Conservation (phyloP, 441 rosid genomes). For the Melianthus villosus region DNA sequence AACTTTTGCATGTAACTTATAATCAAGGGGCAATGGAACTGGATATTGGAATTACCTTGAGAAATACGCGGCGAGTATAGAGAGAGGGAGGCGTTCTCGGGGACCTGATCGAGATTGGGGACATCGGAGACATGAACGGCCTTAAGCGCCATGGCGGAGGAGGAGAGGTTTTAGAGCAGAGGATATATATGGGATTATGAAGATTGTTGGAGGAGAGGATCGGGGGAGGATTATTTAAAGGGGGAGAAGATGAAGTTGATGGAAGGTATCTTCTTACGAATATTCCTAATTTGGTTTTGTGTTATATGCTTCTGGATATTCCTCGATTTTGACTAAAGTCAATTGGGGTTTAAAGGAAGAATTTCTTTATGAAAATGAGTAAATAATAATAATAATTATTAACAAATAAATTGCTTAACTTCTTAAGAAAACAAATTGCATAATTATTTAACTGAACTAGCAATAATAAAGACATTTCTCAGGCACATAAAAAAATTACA, state of each 20-base stretch:
- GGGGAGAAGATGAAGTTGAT: not conserved
- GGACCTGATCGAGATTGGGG: constrained; percentile 38
- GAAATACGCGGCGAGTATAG: constrained; percentile 14
- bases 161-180: not conserved
- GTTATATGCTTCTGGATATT: constrained; percentile 15
- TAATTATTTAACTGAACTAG: too few species aligned
- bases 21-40: too few species aligned
- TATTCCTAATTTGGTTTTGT: constrained; percentile 9
- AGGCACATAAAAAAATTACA: too few species aligned
- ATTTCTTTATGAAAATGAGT: too few species aligned
- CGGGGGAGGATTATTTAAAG: constrained; percentile 9
- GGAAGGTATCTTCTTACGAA: constrained; percentile 11
- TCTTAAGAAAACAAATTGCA: too few species aligned
- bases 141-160: constrained; percentile 31
- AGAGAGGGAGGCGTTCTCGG: constrained; percentile 20
- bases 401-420: too few species aligned
- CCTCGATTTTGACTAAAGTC: constrained; percentile 2
- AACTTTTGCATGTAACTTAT: too few species aligned
- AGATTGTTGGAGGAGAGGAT: not conserved
- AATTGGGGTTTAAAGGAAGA: too few species aligned
- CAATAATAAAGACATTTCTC: too few species aligned
- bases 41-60: constrained; percentile 8
- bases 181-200: constrained; percentile 6
- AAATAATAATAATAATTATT: too few species aligned
- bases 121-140: constrained; percentile 54